Evolutionary conservation across 2,329 filamentous ascomycete species (phyloP), one percentile per base, ranked within the genome.

Genomic region (Phaeosphaeria sp.): DNA sequence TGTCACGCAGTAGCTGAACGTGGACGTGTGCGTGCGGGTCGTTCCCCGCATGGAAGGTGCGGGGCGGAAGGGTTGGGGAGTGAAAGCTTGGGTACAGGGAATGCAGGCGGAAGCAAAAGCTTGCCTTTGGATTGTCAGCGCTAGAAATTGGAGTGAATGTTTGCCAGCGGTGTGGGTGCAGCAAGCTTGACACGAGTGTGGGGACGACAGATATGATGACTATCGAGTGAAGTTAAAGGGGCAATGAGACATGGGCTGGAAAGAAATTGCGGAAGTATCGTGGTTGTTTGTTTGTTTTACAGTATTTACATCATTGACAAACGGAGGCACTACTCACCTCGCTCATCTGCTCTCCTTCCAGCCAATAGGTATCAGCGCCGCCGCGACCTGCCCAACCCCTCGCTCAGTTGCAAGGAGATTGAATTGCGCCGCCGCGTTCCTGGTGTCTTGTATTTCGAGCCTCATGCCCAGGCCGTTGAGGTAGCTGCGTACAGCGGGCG

Each of bases 321-420:
- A 13, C 30, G 15, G 30, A 36, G 30, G 30, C 30, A 36, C 11
- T 36, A 36, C 30, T 36, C 30, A 36, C 30, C 30, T 36, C 30
- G 11, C 30, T 40, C 13, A 24, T 15, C 27, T 15, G 20, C 30
- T 48, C 53, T 57, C 40, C 51, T 51, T 24, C 91, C 92, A 96
- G 2, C 92, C 93, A 52, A 95, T 84, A 0, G 93, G 93, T 76
- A 98, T 86, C 77, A 99, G 75, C 9, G 93, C 94, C 2, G 92
- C 94, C 25, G 93, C 94, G 60, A 98, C 88, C 69, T 94, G 90
- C 20, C 87, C 84, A 6, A 95, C 88, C 1, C 95, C 94, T 51
- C 95, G 83, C 80, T 99, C 95, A 18, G 93, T 98, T n/a, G 93
- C 94, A 53, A 99, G 80, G 70, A 99, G 76, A 74, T 99, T 99